Evolutionary conservation across 768 basidiomycete genomes (phyloP).

Genomic region (Hericium coralloides): DNA sequence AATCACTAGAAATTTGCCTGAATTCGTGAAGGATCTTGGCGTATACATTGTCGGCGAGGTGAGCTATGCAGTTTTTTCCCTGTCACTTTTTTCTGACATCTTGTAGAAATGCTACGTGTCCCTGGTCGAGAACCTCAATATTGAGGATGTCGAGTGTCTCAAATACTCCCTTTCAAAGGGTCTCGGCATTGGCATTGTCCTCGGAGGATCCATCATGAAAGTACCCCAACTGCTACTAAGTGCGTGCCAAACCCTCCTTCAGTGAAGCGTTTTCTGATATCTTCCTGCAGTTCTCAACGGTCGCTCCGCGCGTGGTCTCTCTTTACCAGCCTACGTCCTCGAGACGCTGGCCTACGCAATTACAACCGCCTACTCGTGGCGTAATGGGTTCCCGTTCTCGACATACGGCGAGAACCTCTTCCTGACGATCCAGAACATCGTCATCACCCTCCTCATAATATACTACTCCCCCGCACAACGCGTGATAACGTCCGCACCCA

Average conservation of each 20-base stretch:
- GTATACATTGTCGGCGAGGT: slow-evolving; percentile 78
- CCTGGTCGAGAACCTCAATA: slow-evolving; percentile 77
- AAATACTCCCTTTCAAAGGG: slow-evolving; percentile 91
- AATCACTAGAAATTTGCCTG: slow-evolving; percentile 80
- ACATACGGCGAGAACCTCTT: slow-evolving; percentile 98
- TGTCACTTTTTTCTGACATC: background rate
- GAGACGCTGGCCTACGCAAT: slow-evolving; percentile 91
- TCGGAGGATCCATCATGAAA: slow-evolving; percentile 93
- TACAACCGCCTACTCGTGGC: slow-evolving; percentile 76
- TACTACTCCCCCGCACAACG: slow-evolving; percentile 39
- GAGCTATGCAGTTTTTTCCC: slow-evolving; percentile 16
- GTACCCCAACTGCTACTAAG: slow-evolving; percentile 87
- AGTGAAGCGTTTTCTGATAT: background rate
- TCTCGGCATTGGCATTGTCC: slow-evolving; percentile 84
- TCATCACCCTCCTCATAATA: slow-evolving; percentile 86
- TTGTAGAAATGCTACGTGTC: slow-evolving; percentile 82
- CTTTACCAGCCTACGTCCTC: slow-evolving; percentile 77
- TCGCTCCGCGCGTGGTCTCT: slow-evolving; percentile 79
- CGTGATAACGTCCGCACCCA: slow-evolving; percentile 11
- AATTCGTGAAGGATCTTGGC: slow-evolving; percentile 75
- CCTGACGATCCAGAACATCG: slow-evolving; percentile 78
- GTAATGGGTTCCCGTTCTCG: slow-evolving; percentile 86
- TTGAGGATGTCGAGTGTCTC: slow-evolving; percentile 72
- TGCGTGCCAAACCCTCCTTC: slow-evolving; percentile 28
- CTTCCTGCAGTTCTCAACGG: slow-evolving; percentile 50